Evolutionary conservation across 1,139 yeast species (phyloP).

Genomic region (Diutina pseudorugosa): DNA sequence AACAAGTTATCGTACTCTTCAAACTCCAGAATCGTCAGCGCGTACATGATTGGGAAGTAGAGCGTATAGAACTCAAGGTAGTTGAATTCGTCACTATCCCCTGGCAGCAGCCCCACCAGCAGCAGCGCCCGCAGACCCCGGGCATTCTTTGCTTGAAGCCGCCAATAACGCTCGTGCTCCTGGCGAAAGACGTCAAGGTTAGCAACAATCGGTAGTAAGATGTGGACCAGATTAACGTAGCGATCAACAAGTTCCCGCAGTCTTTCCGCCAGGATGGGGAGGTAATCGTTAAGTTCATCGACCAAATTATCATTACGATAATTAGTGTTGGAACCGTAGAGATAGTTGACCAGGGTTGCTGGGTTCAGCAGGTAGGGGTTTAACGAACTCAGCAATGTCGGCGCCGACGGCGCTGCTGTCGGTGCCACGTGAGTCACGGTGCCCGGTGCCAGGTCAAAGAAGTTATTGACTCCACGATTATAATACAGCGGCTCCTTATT

Average conservation of each 20-base stretch:
- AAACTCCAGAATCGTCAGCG: slow-evolving; percentile 42
- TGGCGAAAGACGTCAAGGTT: slow-evolving; percentile 29
- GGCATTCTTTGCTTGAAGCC: slow-evolving; percentile 18
- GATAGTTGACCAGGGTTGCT: slow-evolving; percentile 26
- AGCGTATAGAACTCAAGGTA: slow-evolving; percentile 33
- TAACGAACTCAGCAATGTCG: slow-evolving; percentile 8
- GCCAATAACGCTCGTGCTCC: slow-evolving; percentile 43
- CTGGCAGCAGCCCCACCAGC: slow-evolving; percentile 35
- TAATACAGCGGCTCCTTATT: background rate
- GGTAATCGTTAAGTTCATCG: slow-evolving; percentile 20
- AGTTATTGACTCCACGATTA: slow-evolving; percentile 9
- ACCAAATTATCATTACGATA: slow-evolving; percentile 26
- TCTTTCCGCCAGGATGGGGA: slow-evolving; percentile 29
- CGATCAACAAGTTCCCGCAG: slow-evolving; percentile 37
- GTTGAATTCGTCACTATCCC: slow-evolving; percentile 16
- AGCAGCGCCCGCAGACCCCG: slow-evolving; percentile 30
- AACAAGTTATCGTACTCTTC: slow-evolving; percentile 38
- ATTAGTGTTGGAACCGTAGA: slow-evolving; percentile 34
- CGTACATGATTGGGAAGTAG: slow-evolving; percentile 39
- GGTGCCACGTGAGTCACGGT: background rate
- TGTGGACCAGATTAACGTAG: slow-evolving; percentile 40
- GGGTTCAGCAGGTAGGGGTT: slow-evolving; percentile 24
- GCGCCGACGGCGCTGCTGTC: background rate
- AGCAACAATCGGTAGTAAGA: slow-evolving; percentile 37
- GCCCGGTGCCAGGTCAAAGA: slow-evolving; percentile 7